Base-by-base conservation (phyloP, 2,329 filamentous ascomycete species). In the Uncinocarpus reesii region DNA sequence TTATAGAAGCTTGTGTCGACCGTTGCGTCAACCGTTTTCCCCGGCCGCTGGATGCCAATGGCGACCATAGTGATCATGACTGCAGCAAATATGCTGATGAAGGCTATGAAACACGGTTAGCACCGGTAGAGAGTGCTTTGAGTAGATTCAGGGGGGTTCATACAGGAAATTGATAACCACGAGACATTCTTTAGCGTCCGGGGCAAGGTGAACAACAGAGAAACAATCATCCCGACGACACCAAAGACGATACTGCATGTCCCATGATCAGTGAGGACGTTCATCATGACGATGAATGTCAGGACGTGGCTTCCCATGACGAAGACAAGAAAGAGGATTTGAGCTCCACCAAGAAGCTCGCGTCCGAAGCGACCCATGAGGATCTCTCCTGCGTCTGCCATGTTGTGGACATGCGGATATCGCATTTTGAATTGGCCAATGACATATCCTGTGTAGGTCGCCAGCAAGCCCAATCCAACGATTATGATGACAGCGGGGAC, bases 301-400 rank as follows among this genome's bases (percentile, higher is more conserved):
- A 86, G 67, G 44, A 83, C 71, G 64, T 87, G 84, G n/a, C 80
- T 83, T 28, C 76, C 80, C 64, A 83, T 80, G 56, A 84, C 75
- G 65, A 86, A 84, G 48, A 82, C 66, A 32, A 86, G 69, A 62
- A 84, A 78, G 15, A 85, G 63, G 7, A 75, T 67, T 56, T 83
- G 80, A 53, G 76, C 79, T 53, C 69, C 64, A 20, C 79, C 80
- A 37, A 84, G 67, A 26, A 86, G 54, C 60, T 83, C 78, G 52
- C 79, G 76, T 1, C 79, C 80, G 32, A 76, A 67, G 15, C 65
- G 67, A 7, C 83, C 83, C 50, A 72, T 70, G 42, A 86, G 68
- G 41, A 85, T 68, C 37, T 74, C 68, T 2, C 80, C 81, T 11
- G 79, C 81, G 57, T 86, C 83, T 18, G 80, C 79, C 60, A 85